Conservation (phyloP, 1,139 yeast genomes). For the Blastobotrys proliferans region DNA sequence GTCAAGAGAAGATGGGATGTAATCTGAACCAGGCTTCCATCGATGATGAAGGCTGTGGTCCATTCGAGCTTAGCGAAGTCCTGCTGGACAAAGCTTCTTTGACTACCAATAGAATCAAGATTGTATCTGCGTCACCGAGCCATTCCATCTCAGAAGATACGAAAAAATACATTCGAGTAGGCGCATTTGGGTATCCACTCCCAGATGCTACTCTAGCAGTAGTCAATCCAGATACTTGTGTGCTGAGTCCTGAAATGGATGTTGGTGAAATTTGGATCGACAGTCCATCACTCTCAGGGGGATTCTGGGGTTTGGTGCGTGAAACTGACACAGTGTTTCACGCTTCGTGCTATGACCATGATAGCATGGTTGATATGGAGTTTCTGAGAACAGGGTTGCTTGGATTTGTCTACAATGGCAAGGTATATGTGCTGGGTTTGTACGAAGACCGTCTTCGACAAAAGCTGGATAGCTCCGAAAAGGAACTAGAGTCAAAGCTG, state of each 20-base stretch:
- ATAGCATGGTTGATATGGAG: constrained; percentile 65
- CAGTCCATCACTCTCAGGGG: constrained; percentile 82
- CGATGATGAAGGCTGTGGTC: constrained; percentile 37
- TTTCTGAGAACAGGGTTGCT: constrained; percentile 86
- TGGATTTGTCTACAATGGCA: constrained; percentile 85
- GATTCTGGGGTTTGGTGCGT: constrained; percentile 69
- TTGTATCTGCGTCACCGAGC: constrained; percentile 53
- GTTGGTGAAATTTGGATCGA: constrained; percentile 99
- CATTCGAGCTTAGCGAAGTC: constrained; percentile 58
- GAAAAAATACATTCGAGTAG: constrained; percentile 59
- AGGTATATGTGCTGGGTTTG: constrained; percentile 79
- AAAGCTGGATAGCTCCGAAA: constrained; percentile 43
- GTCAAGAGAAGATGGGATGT: constrained; percentile 55
- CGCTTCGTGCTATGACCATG: constrained; percentile 70
- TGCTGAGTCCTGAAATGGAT: constrained; percentile 63
- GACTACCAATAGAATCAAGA: constrained; percentile 70
- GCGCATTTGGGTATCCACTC: constrained; percentile 89
- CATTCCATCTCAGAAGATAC: constrained; percentile 40
- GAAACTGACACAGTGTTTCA: constrained; percentile 78
- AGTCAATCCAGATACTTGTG: constrained; percentile 85
- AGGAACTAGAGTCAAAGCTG: constrained; percentile 28
- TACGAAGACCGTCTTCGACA: constrained; percentile 92
- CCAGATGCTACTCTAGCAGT: constrained; percentile 93
- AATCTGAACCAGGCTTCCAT: constrained; percentile 19
- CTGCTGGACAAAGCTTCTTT: constrained; percentile 77